Evolutionary conservation across 805 yeast species (phyloP).

Genomic region (Saccharomycopsis babjevae): DNA sequence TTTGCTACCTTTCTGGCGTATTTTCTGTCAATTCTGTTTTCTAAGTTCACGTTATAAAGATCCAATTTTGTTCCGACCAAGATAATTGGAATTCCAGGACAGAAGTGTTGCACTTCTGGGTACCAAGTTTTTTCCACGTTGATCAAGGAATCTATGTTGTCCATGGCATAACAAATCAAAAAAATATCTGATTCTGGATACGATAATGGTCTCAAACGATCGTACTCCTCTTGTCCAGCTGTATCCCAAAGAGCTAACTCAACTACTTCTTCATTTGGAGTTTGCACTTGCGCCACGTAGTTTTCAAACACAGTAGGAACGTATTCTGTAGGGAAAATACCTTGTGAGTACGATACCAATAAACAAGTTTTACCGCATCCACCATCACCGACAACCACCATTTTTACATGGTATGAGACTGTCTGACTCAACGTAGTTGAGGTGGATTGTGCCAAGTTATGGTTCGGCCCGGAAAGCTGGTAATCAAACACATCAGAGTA

Average conservation of each 20-base stretch:
- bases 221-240: slow-evolving; percentile 85
- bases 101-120: slow-evolving; percentile 76
- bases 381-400: slow-evolving; percentile 84
- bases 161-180: slow-evolving; percentile 66
- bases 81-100: slow-evolving; percentile 68
- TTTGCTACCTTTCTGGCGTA: slow-evolving; percentile 44
- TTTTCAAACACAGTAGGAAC: slow-evolving; percentile 82
- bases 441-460: not conserved
- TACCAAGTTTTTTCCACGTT: slow-evolving; percentile 78
- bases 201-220: slow-evolving; percentile 64
- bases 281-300: slow-evolving; percentile 47
- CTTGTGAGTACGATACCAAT: slow-evolving; percentile 53
- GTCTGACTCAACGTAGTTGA: not conserved
- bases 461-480: slow-evolving; percentile 3
- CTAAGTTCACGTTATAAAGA: slow-evolving; percentile 25
- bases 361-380: slow-evolving; percentile 87
- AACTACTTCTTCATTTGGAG: slow-evolving; percentile 39
- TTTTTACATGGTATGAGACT: slow-evolving; percentile 36
- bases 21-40: slow-evolving; percentile 30
- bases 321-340: slow-evolving; percentile 59
- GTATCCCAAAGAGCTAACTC: slow-evolving; percentile 82
- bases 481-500: slow-evolving; percentile 16
- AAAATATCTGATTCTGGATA: slow-evolving; percentile 73
- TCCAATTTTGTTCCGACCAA: slow-evolving; percentile 82
- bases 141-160: slow-evolving; percentile 49